phyloP scores from a whole-genome alignment of 305 asterid species.

The Fraxinus floribunda region DNA sequence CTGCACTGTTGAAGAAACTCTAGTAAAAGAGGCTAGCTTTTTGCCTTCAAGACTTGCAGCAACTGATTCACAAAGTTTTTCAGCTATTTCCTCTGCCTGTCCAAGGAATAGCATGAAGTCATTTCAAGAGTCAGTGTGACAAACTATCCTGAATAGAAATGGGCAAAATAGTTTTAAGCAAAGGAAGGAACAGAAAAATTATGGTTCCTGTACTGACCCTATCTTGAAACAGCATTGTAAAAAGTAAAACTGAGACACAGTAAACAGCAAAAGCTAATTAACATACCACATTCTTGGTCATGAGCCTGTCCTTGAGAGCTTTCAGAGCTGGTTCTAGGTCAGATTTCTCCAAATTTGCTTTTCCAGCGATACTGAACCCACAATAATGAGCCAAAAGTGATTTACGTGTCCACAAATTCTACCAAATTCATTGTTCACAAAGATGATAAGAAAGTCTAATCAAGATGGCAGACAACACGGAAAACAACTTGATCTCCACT shows the following conservation, averaged over 20 bases:
- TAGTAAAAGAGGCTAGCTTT: conserved; percentile 79
- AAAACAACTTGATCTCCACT: neutral
- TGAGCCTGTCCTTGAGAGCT: conserved; percentile 95
- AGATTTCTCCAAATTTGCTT: conserved; percentile 83
- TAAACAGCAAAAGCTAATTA: neutral
- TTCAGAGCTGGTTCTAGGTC: conserved; percentile 91
- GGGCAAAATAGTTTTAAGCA: neutral
- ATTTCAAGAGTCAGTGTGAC: neutral
- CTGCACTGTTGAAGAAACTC: conserved; percentile 89
- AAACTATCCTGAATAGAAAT: neutral
- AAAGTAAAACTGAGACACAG: neutral
- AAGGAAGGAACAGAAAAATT: neutral
- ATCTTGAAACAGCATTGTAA: neutral
- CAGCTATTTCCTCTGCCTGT: conserved; percentile 98
- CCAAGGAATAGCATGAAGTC: conserved; percentile 1
- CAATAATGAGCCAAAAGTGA: conserved; percentile 1
- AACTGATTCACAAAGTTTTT: conserved; percentile 91
- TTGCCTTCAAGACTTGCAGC: conserved; percentile 95
- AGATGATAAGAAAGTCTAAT: neutral
- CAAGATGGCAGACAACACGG: neutral
- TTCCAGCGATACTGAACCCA: conserved; percentile 74
- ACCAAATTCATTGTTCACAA: neutral
- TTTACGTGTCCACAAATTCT: neutral
- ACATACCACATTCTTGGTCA: conserved; percentile 97
- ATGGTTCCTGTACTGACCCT: neutral